A percentile compares a stretch with the other conserved stretches of the same genome.
phyloP scores from a whole-genome alignment of 306 rosid genomes.

The Vigna unguiculata region DNA sequence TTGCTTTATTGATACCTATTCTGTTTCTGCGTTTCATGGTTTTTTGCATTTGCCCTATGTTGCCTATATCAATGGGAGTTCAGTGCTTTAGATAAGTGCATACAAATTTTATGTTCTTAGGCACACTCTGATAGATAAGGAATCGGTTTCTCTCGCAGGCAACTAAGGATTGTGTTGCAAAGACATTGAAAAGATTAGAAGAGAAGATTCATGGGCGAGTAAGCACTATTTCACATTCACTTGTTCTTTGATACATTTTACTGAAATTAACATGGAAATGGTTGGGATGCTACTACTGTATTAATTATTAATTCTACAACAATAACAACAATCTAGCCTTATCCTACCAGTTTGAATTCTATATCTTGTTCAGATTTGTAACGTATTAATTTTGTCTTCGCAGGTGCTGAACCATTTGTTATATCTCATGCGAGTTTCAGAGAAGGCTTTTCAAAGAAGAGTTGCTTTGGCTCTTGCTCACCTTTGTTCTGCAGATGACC shows the following conservation, averaged over 20 bases:
- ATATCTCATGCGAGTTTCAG: conserved; percentile 80
- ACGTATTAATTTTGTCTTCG: conserved; percentile 45
- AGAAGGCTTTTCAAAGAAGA: conserved; percentile 74
- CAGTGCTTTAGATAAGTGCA: background rate
- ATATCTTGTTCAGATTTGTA: conserved; percentile 35
- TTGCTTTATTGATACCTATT: conserved; percentile 24
- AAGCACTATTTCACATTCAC: conserved; percentile 40
- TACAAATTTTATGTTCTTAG: conserved; percentile 19
- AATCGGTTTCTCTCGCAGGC: conserved; percentile 57
- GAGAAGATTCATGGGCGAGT: conserved; percentile 90
- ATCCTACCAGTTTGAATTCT: conserved; percentile 10
- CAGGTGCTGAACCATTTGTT: conserved; percentile 82
- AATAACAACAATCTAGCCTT: background rate
- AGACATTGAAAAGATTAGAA: conserved; percentile 88
- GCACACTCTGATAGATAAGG: conserved; percentile 16
- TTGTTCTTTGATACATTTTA: background rate
- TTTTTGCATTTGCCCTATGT: conserved; percentile 9
- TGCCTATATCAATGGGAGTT: conserved; percentile 13
- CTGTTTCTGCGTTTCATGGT: conserved; percentile 17
- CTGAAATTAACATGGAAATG: conserved; percentile 10
- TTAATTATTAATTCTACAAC: conserved; percentile 2
- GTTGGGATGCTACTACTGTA: conserved; percentile 22
- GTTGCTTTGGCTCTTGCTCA: conserved; percentile 94
- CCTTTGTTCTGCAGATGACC: conserved; percentile 76
- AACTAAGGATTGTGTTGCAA: conserved; percentile 89